phyloP scores from a whole-genome alignment of 2,329 filamentous ascomycete genomes.

The Laburnicola sp. region DNA sequence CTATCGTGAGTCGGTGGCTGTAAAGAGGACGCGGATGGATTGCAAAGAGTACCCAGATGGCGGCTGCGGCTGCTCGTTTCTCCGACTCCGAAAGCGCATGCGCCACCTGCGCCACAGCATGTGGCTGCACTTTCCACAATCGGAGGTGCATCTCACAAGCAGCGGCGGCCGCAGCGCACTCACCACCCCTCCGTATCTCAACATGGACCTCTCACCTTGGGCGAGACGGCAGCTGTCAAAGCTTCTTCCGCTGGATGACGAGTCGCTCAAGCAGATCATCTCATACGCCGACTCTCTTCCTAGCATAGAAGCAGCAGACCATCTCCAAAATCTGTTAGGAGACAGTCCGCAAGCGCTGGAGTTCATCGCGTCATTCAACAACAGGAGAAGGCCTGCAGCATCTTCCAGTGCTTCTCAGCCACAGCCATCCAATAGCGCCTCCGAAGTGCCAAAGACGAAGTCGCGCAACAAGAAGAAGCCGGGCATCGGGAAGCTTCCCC shows the following conservation, averaged over 20 bases:
- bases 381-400: constrained; percentile 54
- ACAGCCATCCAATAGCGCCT: constrained; percentile 24
- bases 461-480: constrained; percentile 49
- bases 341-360: constrained; percentile 76
- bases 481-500: constrained; percentile 46
- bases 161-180: too few species aligned
- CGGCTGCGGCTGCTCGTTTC: constrained; percentile 20
- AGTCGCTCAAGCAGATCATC: constrained; percentile 80
- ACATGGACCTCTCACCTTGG: constrained; percentile 55
- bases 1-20: too few species aligned
- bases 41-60: constrained; percentile 10
- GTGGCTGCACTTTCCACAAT: constrained; percentile 15
- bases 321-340: constrained; percentile 85
- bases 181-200: constrained; percentile 8
- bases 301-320: constrained; percentile 75
- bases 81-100: constrained; percentile 6
- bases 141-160: constrained; percentile 19
- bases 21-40: constrained; percentile 10
- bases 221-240: constrained; percentile 72
- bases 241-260: constrained; percentile 81
- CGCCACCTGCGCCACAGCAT: constrained; percentile 19
- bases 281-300: constrained; percentile 78
- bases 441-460: constrained; percentile 40
- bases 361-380: constrained; percentile 76
- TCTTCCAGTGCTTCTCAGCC: constrained; percentile 20